Evolutionary conservation across 257 asterid species (phyloP).

Genomic region (Paulownia fortunei): DNA sequence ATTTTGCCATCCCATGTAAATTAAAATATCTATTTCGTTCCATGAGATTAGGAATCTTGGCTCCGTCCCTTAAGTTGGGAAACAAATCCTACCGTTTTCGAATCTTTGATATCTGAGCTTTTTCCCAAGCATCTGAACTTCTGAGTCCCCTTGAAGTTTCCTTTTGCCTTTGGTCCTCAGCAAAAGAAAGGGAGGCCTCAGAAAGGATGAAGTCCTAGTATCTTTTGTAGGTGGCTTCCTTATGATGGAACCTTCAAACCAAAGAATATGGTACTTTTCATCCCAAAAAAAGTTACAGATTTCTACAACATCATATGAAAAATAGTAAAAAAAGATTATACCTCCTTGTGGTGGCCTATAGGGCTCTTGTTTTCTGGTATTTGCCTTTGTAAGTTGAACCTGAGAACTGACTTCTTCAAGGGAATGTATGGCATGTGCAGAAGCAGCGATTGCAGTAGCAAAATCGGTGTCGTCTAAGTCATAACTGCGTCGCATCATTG

Average conservation of each 20-base stretch:
- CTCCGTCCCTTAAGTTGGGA: not conserved
- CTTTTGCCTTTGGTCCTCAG: slow-evolving; percentile 40
- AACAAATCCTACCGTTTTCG: slow-evolving; percentile 52
- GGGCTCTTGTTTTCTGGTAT: slow-evolving; percentile 39
- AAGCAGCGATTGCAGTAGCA: slow-evolving; percentile 71
- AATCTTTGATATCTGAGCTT: slow-evolving; percentile 58
- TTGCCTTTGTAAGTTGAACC: slow-evolving; percentile 28
- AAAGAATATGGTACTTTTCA: not conserved
- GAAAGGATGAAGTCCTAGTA: slow-evolving; percentile 37
- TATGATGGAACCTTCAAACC: slow-evolving; percentile 42
- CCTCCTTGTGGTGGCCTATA: slow-evolving; percentile 42
- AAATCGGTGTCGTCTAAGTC: slow-evolving; percentile 47
- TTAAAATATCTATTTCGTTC: no score
- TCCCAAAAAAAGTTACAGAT: not conserved
- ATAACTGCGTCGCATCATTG: slow-evolving; percentile 36
- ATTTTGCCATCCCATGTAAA: not conserved
- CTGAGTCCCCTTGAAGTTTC: slow-evolving; percentile 35
- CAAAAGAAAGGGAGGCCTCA: slow-evolving; percentile 36
- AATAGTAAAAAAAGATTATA: not conserved
- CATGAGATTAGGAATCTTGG: not conserved
- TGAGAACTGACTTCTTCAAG: slow-evolving; percentile 35
- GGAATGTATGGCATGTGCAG: slow-evolving; percentile 63
- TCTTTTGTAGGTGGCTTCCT: slow-evolving; percentile 37
- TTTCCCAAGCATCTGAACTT: slow-evolving; percentile 63
- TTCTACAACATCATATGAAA: not conserved